These are phyloP conservation scores for Coprinopsis sp. DNA, from an alignment of 768 basidiomycete species.

Conservation along the genomic window DNA sequence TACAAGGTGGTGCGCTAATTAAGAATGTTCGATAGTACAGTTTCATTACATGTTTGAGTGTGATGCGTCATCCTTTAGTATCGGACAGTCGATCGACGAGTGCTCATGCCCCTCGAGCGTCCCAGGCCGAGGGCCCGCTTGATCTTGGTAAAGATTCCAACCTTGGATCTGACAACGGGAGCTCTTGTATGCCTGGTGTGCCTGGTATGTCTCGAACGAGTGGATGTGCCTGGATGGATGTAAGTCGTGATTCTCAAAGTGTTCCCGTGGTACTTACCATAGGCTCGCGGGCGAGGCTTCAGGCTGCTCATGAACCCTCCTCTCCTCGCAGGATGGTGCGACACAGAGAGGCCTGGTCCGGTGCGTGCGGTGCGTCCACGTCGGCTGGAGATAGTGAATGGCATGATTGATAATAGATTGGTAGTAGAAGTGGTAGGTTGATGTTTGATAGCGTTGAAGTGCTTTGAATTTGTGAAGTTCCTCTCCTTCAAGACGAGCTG, in stretches of 20 bases:
- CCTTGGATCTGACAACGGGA: slow-evolving; percentile 37
- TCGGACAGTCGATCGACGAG: too few relatives aligned
- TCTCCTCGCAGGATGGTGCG: too few relatives aligned
- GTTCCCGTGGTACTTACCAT: background rate
- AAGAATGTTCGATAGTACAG: background rate
- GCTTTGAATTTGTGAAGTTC: too few relatives aligned
- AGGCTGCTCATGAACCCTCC: background rate
- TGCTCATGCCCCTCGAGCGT: too few relatives aligned
- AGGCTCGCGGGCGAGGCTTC: background rate
- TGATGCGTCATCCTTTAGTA: too few relatives aligned
- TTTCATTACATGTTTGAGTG: too few relatives aligned
- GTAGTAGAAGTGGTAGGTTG: background rate
- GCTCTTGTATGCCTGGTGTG: slow-evolving; percentile 27
- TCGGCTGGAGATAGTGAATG: background rate
- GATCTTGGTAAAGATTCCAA: slow-evolving; percentile 48
- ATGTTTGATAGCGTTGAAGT: background rate
- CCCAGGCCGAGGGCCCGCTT: slow-evolving; percentile 50
- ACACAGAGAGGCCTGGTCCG: background rate
- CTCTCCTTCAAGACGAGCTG: too few relatives aligned
- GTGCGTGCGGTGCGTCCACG: background rate
- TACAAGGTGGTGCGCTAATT: too few relatives aligned
- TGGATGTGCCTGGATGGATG: too few relatives aligned
- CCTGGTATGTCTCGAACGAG: too few relatives aligned
- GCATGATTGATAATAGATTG: background rate
- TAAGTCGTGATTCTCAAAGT: background rate